phyloP scores from a whole-genome alignment of 768 basidiomycete genomes.

The Suillus tomentosus region DNA sequence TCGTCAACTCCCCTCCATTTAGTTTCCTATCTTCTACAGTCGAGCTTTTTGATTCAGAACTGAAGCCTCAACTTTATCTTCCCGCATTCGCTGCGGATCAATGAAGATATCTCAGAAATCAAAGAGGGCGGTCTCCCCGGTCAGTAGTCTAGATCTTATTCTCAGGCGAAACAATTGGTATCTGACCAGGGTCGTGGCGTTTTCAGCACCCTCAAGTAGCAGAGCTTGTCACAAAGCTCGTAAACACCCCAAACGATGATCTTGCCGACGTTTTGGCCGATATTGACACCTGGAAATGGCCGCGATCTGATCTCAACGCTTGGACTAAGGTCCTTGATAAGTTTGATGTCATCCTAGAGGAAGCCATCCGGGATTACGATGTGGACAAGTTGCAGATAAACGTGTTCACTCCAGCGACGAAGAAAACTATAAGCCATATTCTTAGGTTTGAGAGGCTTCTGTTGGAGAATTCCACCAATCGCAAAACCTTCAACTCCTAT shows the following conservation, averaged over 20 bases:
- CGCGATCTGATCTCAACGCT: constrained; percentile 92
- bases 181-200: constrained; percentile 1
- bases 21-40: constrained; percentile 16
- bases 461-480: constrained; percentile 95
- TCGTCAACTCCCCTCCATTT: constrained; percentile 20
- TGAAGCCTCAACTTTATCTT: constrained; percentile 18
- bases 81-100: constrained; percentile 53
- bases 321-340: constrained; percentile 97
- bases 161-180: constrained; percentile 13
- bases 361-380: constrained; percentile 80
- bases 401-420: constrained; percentile 73
- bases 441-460: constrained; percentile 87
- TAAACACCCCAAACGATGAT: constrained; percentile 68
- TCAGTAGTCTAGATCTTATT: constrained; percentile 41
- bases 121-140: constrained; percentile 79
- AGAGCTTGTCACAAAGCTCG: constrained; percentile 73
- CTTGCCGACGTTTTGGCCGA: constrained; percentile 65
- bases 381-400: constrained; percentile 83
- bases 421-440: constrained; percentile 76
- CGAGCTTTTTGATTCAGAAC: constrained; percentile 14
- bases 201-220: constrained; percentile 75
- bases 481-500: constrained; percentile 95
- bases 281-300: constrained; percentile 90
- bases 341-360: constrained; percentile 88
- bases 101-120: constrained; percentile 91